These are phyloP conservation scores for Cryptosporidium baileyi DNA, from an alignment of 169 alveolate species.

Conservation along the genomic window DNA sequence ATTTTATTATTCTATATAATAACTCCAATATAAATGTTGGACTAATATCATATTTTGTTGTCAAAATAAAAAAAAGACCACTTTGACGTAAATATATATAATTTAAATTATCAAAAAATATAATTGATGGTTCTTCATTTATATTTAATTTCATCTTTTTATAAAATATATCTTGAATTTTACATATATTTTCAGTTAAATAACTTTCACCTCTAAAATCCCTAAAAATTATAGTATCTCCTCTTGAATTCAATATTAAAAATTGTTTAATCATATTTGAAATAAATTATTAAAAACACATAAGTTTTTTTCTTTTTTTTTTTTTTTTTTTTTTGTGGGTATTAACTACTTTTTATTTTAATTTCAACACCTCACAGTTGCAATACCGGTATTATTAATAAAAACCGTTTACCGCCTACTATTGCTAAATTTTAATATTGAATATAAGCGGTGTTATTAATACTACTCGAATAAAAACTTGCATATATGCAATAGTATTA, in stretches of 20 bases:
- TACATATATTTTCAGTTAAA: slow-evolving; percentile 76
- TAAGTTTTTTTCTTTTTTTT: neutral
- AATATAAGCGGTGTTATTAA: too few species aligned
- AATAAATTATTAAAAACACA: too few species aligned
- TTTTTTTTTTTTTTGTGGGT: too few species aligned
- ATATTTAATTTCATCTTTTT: slow-evolving; percentile 86
- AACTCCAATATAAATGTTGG: slow-evolving; percentile 92
- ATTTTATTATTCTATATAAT: slow-evolving; percentile 85
- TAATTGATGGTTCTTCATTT: slow-evolving; percentile 83
- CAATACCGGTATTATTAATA: too few species aligned
- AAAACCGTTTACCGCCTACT: too few species aligned
- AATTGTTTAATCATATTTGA: slow-evolving; percentile 88
- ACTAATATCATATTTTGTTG: slow-evolving; percentile 88
- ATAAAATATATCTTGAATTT: slow-evolving; percentile 88
- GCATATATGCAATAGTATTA: too few species aligned
- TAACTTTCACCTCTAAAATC: slow-evolving; percentile 91
- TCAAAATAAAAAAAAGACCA: slow-evolving; percentile 85
- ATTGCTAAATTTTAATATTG: too few species aligned
- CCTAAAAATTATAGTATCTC: slow-evolving; percentile 91
- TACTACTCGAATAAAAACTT: too few species aligned
- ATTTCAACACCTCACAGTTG: too few species aligned
- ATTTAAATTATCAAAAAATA: slow-evolving; percentile 87
- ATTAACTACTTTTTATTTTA: too few species aligned
- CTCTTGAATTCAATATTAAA: slow-evolving; percentile 91
- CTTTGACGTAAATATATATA: slow-evolving; percentile 84